Evolutionary conservation across 2,329 filamentous ascomycete species (phyloP), one percentile per base, ranked within the genome.

Genomic region (Fonsecaea nubica): DNA sequence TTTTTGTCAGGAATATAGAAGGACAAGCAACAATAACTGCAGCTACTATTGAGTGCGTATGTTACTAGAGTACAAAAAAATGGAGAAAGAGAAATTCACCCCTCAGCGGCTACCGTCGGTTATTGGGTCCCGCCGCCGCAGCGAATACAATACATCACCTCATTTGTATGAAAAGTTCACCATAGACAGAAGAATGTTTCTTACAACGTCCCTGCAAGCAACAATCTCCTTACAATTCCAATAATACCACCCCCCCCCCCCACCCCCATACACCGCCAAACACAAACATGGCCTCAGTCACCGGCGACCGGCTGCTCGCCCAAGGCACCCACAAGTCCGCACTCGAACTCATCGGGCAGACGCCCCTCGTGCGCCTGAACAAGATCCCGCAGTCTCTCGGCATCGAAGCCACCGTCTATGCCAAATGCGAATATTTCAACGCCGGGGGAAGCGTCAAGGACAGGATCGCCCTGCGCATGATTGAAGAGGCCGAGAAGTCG

Each of bases 361-460:
- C 94, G 48, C 95, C 95, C n/a, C 88, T 99, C 62, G 92, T 99
- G 50, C 90, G 91, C 58, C 85, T 99, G 70, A 97, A 97, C 83
- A 93, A 91, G 82, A 89, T 99, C 69, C 95, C 95, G 2, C 90
- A 95, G 77, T 94, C 92, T 61, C 85, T 97, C 21, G 94, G 94
- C 61, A 91, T 99, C 75, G 89, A 95, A 77, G 92, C 91, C 64
- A 90, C 92, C 62, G 90, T 97, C 58, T 97, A 94, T 78, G 93
- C 90, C 69, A 97, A 97, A 80, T 86, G 93, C 65, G 93, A 97
- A 80, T 89, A 93, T 66, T 96, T 97, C 86, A 97, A 96, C 81
- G 92, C 93, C 12, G 93, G 93, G 65, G 93, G 93, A 71, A 95
- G 91, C 76, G 91, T 97, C 76, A 97, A 97, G 81, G 93, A 97